These are phyloP conservation scores for Wallacemonas sp. DNA, from an alignment of 208 protist genomes.

Conservation along the genomic window DNA sequence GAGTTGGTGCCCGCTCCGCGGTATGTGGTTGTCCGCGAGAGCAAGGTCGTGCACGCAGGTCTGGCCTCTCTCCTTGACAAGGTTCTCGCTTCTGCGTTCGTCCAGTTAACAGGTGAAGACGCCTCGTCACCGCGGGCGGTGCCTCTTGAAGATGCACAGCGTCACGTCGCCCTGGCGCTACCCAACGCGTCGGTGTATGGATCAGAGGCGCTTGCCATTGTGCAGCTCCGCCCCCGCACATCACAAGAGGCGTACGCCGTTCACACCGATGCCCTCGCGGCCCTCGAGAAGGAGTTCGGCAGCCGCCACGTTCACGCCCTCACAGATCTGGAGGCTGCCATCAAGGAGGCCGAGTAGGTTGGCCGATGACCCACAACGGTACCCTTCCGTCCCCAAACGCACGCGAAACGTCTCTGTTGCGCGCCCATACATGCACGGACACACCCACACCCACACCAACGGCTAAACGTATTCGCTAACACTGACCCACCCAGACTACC, in stretches of 20 bases:
- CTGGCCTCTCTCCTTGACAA: conserved; percentile 5
- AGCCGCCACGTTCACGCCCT: conserved; percentile 20
- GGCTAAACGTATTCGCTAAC: too few relatives aligned
- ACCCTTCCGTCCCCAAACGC: too few relatives aligned
- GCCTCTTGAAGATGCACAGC: conserved; percentile 7
- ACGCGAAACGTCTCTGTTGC: too few relatives aligned
- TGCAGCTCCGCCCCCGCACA: conserved; percentile 34
- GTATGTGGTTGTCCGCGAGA: conserved; percentile 10
- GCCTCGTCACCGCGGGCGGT: conserved; percentile 11
- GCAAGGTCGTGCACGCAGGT: background rate
- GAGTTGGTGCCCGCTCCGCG: background rate
- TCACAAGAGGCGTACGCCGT: conserved; percentile 5
- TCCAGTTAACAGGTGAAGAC: conserved; percentile 12
- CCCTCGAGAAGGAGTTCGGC: conserved; percentile 58
- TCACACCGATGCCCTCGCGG: conserved; percentile 18
- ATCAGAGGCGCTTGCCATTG: conserved; percentile 44
- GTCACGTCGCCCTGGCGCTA: conserved; percentile 54
- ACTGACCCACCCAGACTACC: too few relatives aligned
- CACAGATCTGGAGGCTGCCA: background rate
- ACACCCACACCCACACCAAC: too few relatives aligned
- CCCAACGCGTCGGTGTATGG: conserved; percentile 81
- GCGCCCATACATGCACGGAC: too few relatives aligned
- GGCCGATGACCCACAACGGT: background rate
- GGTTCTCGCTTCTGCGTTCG: background rate
- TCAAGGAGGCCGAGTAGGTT: conserved; percentile 3